phyloP scores from a whole-genome alignment of 106 monocot species.

The Iris macrosiphon region DNA sequence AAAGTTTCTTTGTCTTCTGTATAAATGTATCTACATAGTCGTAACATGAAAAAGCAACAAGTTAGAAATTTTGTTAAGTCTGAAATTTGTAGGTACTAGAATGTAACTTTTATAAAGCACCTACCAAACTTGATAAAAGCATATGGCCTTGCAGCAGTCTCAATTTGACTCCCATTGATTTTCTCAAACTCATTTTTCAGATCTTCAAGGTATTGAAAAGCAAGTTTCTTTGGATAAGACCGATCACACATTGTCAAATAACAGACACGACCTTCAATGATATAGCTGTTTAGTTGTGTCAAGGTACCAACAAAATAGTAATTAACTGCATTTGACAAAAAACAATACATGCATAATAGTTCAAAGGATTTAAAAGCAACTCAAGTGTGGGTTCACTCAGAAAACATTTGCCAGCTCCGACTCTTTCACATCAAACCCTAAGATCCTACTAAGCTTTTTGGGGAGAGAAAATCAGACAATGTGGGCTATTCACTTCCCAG shows the following conservation, averaged over 20 bases:
- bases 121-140: conserved; percentile 99
- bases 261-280: conserved; percentile 96
- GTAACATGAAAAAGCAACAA: conserved; percentile 7
- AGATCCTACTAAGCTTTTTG: neutral
- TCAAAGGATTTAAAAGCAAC: neutral
- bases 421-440: too few relatives aligned
- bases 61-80: neutral
- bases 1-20: conserved; percentile 97
- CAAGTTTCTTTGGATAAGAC: conserved; percentile 97
- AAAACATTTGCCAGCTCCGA: too few relatives aligned
- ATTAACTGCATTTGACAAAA: neutral
- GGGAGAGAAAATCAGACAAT: neutral
- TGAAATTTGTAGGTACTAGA: neutral
- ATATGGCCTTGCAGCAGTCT: conserved; percentile 98
- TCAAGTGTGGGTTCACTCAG: too few relatives aligned
- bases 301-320: conserved; percentile 23
- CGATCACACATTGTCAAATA: conserved; percentile 99
- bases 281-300: conserved; percentile 62
- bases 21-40: conserved; percentile 81
- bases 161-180: conserved; percentile 86
- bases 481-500: too few relatives aligned
- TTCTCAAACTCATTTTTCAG: conserved; percentile 98
- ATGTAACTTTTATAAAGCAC: neutral
- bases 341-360: neutral
- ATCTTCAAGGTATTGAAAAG: conserved; percentile 97